A percentile compares a stretch with the other conserved stretches of the same genome.
These are phyloP conservation scores for Mycena chlorophos DNA, from an alignment of 768 basidiomycete genomes.

Conservation along the genomic window DNA sequence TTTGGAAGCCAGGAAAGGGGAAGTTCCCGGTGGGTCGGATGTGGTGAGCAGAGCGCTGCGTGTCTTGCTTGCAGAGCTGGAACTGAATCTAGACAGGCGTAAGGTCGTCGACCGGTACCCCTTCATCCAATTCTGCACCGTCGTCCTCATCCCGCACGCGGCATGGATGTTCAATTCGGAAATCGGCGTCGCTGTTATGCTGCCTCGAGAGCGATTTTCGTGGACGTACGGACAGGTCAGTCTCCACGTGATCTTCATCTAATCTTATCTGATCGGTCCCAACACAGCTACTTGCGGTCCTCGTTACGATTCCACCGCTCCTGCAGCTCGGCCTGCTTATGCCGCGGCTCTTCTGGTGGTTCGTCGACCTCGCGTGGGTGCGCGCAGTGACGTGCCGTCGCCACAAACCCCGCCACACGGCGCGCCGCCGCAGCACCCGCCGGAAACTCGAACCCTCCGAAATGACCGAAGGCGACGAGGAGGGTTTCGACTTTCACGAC, in stretches of 20 bases:
- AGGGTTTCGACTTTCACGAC: neutral
- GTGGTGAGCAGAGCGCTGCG: neutral
- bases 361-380: slow-evolving; percentile 21
- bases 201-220: neutral
- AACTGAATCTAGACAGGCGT: neutral
- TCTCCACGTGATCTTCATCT: neutral
- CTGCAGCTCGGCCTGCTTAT: slow-evolving; percentile 12
- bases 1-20: neutral
- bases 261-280: neutral
- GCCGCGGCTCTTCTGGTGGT: slow-evolving; percentile 15
- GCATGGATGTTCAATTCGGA: neutral
- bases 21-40: neutral
- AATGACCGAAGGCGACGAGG: neutral
- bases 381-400: slow-evolving; percentile 8
- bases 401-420: neutral
- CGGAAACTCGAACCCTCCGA: neutral
- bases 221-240: neutral
- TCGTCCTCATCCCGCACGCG: neutral
- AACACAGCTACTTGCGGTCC: neutral
- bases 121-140: slow-evolving; percentile 3
- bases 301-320: slow-evolving; percentile 6
- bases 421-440: neutral
- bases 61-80: neutral
- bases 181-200: neutral
- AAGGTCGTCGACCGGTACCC: slow-evolving; percentile 1